Conservation (phyloP, 1,284 basidiomycete genomes). For the Trametes pubescens region DNA sequence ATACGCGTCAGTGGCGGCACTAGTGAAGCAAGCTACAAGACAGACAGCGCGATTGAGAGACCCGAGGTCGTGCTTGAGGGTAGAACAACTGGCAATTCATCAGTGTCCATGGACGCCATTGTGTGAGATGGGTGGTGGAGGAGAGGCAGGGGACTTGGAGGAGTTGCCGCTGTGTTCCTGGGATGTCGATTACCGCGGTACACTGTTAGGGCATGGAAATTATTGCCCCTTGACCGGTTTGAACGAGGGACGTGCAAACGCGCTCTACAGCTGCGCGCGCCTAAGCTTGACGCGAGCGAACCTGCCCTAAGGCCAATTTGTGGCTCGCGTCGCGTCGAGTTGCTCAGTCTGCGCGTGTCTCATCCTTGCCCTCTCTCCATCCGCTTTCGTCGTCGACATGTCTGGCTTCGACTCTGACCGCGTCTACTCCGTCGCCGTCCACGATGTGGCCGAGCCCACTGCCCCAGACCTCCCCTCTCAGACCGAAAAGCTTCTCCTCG, state of each 20-base stretch:
- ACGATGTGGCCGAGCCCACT: slow-evolving; percentile 59
- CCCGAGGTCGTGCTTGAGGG: slow-evolving; percentile 74
- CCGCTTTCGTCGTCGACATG: slow-evolving; percentile 42
- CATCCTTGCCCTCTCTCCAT: neutral
- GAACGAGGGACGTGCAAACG: slow-evolving; percentile 63
- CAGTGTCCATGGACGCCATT: slow-evolving; percentile 81
- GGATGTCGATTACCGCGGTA: neutral
- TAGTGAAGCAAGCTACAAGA: slow-evolving; percentile 12
- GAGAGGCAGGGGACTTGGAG: neutral
- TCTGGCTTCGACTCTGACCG: slow-evolving; percentile 81
- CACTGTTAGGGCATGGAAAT: neutral
- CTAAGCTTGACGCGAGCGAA: slow-evolving; percentile 37
- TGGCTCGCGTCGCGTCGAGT: slow-evolving; percentile 21
- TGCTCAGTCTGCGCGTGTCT: slow-evolving; percentile 8
- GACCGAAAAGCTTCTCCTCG: slow-evolving; percentile 80
- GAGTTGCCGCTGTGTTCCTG: neutral
- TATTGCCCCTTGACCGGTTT: slow-evolving; percentile 58
- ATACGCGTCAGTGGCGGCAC: slow-evolving; percentile 23
- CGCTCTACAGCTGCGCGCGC: slow-evolving; percentile 54
- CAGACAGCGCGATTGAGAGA: slow-evolving; percentile 75
- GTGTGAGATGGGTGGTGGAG: slow-evolving; percentile 22
- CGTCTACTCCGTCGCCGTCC: slow-evolving; percentile 81
- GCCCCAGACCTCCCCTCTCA: slow-evolving; percentile 78
- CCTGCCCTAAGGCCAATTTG: slow-evolving; percentile 43
- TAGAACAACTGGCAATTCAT: slow-evolving; percentile 76